Evolutionary conservation across 1,284 basidiomycete genomes (phyloP), one percentile per base, ranked within the genome.

Genomic region (Naganishia albida): DNA sequence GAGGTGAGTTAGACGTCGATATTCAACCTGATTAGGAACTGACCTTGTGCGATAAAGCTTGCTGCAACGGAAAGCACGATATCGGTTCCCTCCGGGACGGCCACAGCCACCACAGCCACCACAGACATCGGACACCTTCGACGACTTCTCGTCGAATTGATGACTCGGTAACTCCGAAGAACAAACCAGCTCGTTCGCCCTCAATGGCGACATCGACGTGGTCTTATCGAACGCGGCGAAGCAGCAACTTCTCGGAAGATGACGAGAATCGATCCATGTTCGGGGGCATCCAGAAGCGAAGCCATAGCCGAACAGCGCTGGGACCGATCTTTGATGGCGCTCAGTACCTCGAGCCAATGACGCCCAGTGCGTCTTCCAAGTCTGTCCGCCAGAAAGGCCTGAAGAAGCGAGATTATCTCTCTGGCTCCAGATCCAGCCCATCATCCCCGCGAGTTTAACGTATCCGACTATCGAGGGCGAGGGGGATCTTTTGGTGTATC

Each of bases 1-100:
- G 92, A 39, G 75, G 76, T 77, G 53, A 70, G 75, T 34, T 38
- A 20, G 51, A 8, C 7, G 50, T 44, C 28, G 26, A 7, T 16
- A 62, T 49, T 13, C 23, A 16, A 64, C 1, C 71, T 69, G 59
- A 71, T 69, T 43, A 60, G 26, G 44, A 50, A 39, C 25, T 16
- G 8, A 15, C 25, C 39, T 69, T 54, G 52, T 43, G 59, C n/a
- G 15, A 23, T 3, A 8, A 66, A 56, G 93, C 93, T 1, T 97
- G 93, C 78, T 97, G 93, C 73, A 91, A 94, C 76, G 95, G 95
- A 28, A 72, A 85, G 83, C 95, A 99, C 78, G 81, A 83, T 57
- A 81, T 85, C 28, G 80, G 82, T 16, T 89, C 89, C 43, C 44
- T 69, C 38, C 62, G 54, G 20, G 69, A 72, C 54, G 72, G 84